A percentile compares a stretch with the other conserved stretches of the same genome.
These are phyloP conservation scores for Millerozyma miso DNA, from an alignment of 805 yeast genomes.

Conservation along the genomic window DNA sequence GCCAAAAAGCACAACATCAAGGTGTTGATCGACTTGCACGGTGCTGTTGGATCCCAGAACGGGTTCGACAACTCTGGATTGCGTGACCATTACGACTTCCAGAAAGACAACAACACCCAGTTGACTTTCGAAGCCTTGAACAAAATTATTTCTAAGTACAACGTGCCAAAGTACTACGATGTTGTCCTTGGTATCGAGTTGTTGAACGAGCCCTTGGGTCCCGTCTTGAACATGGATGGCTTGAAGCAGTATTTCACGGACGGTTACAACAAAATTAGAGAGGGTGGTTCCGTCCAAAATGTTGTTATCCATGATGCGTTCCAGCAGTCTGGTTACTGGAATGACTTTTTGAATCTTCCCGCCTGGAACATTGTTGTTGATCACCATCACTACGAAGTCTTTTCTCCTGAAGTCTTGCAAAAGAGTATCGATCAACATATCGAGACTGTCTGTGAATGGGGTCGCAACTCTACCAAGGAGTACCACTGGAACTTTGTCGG, in stretches of 20 bases:
- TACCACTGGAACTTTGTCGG: conserved; percentile 76
- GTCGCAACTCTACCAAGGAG: conserved; percentile 38
- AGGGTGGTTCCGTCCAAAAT: conserved; percentile 46
- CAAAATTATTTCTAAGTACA: conserved; percentile 59
- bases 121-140: conserved; percentile 54
- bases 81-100: conserved; percentile 61
- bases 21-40: conserved; percentile 91
- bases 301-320: conserved; percentile 84
- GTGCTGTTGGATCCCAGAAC: conserved; percentile 95
- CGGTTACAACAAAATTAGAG: conserved; percentile 65
- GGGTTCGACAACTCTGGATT: conserved; percentile 94
- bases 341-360: conserved; percentile 42
- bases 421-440: conserved; percentile 62
- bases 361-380: conserved; percentile 70
- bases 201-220: conserved; percentile 86
- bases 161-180: conserved; percentile 54
- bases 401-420: conserved; percentile 57
- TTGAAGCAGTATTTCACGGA: conserved; percentile 56
- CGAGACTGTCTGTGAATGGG: conserved; percentile 27
- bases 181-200: conserved; percentile 81
- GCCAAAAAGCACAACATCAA: conserved; percentile 55
- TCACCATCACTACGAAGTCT: conserved; percentile 90
- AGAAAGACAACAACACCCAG: conserved; percentile 46
- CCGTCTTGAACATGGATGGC: conserved; percentile 53
- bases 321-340: conserved; percentile 58